Base-by-base conservation (phyloP, 2,329 filamentous ascomycete species). In the Colletotrichum australisinense region DNA sequence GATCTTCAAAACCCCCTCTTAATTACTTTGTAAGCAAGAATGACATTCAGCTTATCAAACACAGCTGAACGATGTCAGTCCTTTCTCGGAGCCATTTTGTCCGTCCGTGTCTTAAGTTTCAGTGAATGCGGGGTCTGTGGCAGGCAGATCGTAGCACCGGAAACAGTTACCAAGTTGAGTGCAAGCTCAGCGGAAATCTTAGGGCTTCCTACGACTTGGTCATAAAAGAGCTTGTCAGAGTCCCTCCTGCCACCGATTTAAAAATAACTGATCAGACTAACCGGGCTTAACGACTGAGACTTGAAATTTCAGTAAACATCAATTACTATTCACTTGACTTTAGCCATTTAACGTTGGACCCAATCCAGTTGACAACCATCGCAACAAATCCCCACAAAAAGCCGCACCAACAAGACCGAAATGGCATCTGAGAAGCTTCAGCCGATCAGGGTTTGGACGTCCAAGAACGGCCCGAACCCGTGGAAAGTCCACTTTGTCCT, bases 401-500 rank as follows among this genome's bases (percentile, higher is more conserved):
- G 42, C 19, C 8, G 42, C 42, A n/a, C 4, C 42, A 49, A 49
- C 42, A 7, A 49, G 42, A 22, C 42, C 42, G 9, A 49, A 49
- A 49, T 49, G 42, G 42, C 42, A n/a, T 49, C 42, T 22, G 8
- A 49, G 42, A 49, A n/a, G 42, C 42, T 49, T 49, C 8, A 49
- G 22, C 42, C 42, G 19, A 38, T n/a, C 6, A 56, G 14, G 52
- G 32, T 14, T n/a, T 32, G 42, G 4, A 71, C 42, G 7, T 49
- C 42, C 19, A 49, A 49, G 42, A 49, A 49, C 76, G 69, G 75
- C 76, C 80, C 81, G 35, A 81, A 81, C 65, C 79, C 78, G 2
- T 77, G 73, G 60, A 82, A 83, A 73, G 80, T 81, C 14, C 56
- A 77, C 57, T 78, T 84, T 56, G 38, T 80, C 16, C 75, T 83